These are phyloP conservation scores for Citrus sp. DNA, from an alignment of 345 rosid species.

Conservation along the genomic window DNA sequence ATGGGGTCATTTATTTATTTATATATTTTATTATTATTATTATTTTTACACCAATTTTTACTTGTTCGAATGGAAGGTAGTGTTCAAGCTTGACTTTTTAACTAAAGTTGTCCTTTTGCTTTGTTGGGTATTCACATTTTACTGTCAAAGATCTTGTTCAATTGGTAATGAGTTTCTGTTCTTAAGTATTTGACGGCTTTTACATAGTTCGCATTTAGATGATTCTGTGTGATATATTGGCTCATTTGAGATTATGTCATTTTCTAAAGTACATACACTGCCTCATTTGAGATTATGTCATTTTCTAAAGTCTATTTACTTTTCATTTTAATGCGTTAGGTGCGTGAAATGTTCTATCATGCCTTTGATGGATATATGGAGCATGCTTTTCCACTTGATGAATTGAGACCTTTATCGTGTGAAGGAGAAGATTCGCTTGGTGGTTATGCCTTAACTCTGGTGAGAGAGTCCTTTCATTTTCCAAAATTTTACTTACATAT, in stretches of 20 bases:
- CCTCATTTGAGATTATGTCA: too few species aligned
- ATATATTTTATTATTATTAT: too few species aligned
- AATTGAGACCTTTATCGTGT: constrained; percentile 83
- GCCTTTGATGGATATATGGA: constrained; percentile 96
- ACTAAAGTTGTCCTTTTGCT: neutral
- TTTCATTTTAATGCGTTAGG: constrained; percentile 37
- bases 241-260: neutral
- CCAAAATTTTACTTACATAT: neutral
- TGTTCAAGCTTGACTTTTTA: neutral
- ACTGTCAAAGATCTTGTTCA: neutral
- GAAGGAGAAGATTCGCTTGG: constrained; percentile 92
- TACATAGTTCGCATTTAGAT: neutral
- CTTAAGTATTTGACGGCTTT: neutral
- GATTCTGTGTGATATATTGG: neutral
- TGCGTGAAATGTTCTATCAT: constrained; percentile 96
- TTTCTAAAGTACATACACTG: neutral
- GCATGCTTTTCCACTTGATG: constrained; percentile 93
- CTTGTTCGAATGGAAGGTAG: neutral
- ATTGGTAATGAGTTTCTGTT: neutral
- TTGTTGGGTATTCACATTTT: neutral
- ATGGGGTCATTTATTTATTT: neutral
- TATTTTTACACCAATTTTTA: neutral
- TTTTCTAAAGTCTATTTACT: neutral
- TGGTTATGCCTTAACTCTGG: constrained; percentile 96
- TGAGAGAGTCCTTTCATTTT: constrained; percentile 16